Evolutionary conservation across 2,329 filamentous ascomycete genomes (phyloP).

Genomic region (Sarocladium brachiariae): DNA sequence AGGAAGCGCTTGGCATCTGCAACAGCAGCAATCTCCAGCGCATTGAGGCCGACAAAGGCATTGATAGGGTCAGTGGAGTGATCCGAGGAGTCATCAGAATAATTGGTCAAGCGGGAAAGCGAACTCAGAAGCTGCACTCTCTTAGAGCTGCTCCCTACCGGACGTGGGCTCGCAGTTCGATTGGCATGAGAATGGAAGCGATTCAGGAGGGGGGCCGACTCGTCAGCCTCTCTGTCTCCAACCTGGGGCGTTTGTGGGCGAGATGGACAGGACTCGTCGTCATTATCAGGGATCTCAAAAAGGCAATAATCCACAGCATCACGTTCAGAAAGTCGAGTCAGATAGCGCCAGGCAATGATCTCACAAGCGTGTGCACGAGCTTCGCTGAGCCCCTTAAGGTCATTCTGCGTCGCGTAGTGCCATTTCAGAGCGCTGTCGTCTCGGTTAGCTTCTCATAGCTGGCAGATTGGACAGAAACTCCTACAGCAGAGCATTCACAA

Average conservation of each 20-base stretch:
- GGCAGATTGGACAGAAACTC: constrained; percentile 23
- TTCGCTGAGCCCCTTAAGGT: constrained; percentile 59
- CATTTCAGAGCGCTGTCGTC: constrained; percentile 61
- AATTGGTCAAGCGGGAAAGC: constrained; percentile 45
- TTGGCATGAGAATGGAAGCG: constrained; percentile 11
- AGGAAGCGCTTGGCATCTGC: constrained; percentile 79
- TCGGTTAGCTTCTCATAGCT: not conserved
- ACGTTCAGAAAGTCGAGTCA: constrained; percentile 62
- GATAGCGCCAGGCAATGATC: constrained; percentile 73
- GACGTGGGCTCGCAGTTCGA: constrained; percentile 16
- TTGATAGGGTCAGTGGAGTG: constrained; percentile 56
- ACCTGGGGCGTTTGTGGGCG: constrained; percentile 12
- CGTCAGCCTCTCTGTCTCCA: constrained; percentile 37
- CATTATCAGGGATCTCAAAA: constrained; percentile 56
- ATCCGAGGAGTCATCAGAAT: constrained; percentile 27
- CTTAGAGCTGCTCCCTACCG: constrained; percentile 34
- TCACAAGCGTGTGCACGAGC: constrained; percentile 69
- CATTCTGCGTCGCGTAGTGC: constrained; percentile 59
- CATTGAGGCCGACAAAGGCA: constrained; percentile 73
- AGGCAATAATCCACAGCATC: constrained; percentile 71
- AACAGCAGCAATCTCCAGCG: constrained; percentile 78
- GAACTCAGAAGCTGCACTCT: constrained; percentile 45
- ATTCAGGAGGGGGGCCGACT: constrained; percentile 40
- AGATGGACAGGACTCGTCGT: constrained; percentile 15
- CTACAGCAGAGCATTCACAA: constrained; percentile 68